Evolutionary conservation across 2,329 filamentous ascomycete species (phyloP), one percentile per base, ranked within the genome.

Genomic region (Lasiodiplodia citricola): DNA sequence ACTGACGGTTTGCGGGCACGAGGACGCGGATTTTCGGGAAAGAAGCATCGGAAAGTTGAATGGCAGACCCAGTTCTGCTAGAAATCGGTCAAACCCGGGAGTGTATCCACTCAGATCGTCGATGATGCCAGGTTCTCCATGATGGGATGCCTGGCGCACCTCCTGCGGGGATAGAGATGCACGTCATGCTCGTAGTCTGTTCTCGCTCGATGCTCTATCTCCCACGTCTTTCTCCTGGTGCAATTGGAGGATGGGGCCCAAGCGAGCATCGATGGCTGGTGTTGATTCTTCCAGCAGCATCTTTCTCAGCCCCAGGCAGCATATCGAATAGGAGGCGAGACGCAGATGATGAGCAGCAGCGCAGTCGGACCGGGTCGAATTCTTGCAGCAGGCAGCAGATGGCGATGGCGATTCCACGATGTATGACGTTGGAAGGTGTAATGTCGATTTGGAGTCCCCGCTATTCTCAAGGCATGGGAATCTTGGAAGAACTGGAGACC

Each of bases 361-460:
- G 54, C 18, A 56, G 28, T 56, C 54, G 54, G 54, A 56, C 25
- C 25, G 54, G 25, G 18, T 37, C 28, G 54, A 28, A 28, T 0
- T 21, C 28, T n/a, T 10, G 54, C 54, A 31, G 52, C 28, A 3
- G 28, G 31, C 7, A 21, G 31, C 8, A 2, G 31, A 2, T 8
- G 21, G 21, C 25, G 44, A 37, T 14, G 58, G 60, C 60, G 21
- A 18, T 8, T 35, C 37, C 60, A 64, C 60, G 60, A 64, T 64
- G 44, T 5, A 52, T 64, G 60, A 64, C 60, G 60, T 52, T 8
- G 51, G 44, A n/a, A 18, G 44, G 60, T 16, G 60, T 64, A 64
- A 64, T 64, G 44, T 31, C 14, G 28, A 18, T 38, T 4, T 11
- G 21, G 23, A 21, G 38, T n/a, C 41, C 16, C 58, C 41, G 58